A percentile compares a stretch with the other conserved stretches of the same genome.
Conservation (phyloP, 495 filamentous ascomycete species). For the Bathelium albidoporum region DNA sequence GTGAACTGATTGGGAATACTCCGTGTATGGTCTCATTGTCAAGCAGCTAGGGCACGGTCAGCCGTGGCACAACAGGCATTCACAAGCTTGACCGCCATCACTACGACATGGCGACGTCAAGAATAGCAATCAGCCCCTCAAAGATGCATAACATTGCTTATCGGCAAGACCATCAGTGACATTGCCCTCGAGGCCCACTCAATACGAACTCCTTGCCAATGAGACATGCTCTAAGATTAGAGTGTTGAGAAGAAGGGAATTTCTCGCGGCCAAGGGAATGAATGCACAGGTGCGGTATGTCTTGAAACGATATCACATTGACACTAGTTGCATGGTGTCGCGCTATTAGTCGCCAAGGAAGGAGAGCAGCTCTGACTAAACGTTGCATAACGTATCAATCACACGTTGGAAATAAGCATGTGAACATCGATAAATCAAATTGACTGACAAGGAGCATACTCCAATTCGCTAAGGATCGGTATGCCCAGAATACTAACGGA, state of each 20-base stretch:
- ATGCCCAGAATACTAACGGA: not conserved
- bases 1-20: not conserved
- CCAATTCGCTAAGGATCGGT: not conserved
- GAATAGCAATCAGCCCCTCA: not conserved
- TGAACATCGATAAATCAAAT: not conserved
- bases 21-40: not conserved
- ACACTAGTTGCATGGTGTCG: not conserved
- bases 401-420: not conserved
- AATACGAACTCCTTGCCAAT: conserved; percentile 1
- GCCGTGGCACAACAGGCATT: not conserved
- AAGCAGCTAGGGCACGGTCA: not conserved
- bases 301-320: not conserved
- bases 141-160: conserved; percentile 1
- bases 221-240: not conserved
- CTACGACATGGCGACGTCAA: not conserved
- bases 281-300: not conserved
- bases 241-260: not conserved
- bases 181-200: not conserved
- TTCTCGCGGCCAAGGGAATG: not conserved
- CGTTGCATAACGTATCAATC: not conserved
- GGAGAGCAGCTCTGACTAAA: not conserved
- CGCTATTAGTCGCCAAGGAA: not conserved
- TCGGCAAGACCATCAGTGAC: not conserved
- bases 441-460: not conserved
- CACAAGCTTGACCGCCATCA: not conserved